phyloP scores from a whole-genome alignment of 2,329 filamentous ascomycete species.

The Purpureocillium lavendulum region DNA sequence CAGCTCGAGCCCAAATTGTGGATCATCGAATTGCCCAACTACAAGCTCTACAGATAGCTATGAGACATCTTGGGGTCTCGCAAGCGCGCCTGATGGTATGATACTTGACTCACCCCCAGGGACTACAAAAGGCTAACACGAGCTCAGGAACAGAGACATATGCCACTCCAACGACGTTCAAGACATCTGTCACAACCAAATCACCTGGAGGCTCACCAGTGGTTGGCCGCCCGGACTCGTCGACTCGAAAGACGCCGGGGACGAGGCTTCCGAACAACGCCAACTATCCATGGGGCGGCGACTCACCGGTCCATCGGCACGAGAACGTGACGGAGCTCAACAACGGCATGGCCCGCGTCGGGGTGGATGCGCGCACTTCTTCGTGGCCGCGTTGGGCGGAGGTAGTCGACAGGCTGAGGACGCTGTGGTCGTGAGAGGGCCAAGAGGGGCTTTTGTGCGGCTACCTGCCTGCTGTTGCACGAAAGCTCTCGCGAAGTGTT shows the following conservation, averaged over 20 bases:
- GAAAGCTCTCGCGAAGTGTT: no score
- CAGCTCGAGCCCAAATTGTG: no score
- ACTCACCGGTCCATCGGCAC: conserved; percentile 25
- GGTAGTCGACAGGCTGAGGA: background rate
- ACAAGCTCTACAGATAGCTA: no score
- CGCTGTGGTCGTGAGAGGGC: background rate
- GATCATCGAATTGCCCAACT: no score
- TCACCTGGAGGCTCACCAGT: background rate
- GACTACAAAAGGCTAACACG: background rate
- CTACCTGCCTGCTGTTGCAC: no score
- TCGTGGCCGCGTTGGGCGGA: conserved; percentile 3
- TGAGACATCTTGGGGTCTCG: no score
- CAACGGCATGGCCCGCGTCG: conserved; percentile 10
- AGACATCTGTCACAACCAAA: conserved; percentile 7
- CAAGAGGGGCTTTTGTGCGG: no score
- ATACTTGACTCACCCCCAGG: no score
- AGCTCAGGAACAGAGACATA: conserved; percentile 3
- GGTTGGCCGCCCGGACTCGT: background rate
- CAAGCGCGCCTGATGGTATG: no score
- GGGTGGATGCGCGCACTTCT: background rate
- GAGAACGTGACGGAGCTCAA: conserved; percentile 18
- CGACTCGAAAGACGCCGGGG: conserved; percentile 1
- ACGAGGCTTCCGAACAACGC: conserved; percentile 18
- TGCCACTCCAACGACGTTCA: conserved; percentile 8
- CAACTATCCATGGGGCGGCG: conserved; percentile 27